These are phyloP conservation scores for Neohortaea acidophila DNA, from an alignment of 495 filamentous ascomycete species.

Conservation along the genomic window DNA sequence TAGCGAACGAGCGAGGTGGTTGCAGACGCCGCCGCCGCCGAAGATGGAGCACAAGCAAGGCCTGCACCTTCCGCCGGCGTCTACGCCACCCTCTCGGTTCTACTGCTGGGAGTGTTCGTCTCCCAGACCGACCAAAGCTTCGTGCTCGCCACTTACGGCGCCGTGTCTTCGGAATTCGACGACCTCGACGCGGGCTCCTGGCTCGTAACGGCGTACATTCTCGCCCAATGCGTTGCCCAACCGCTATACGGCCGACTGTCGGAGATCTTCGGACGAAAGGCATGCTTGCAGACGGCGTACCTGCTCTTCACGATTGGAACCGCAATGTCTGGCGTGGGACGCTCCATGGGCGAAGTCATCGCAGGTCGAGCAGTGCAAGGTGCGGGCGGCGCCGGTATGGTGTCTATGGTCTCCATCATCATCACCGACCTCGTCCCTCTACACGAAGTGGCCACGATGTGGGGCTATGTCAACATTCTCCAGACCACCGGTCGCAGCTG, in stretches of 20 bases:
- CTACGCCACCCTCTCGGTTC: constrained; percentile 2
- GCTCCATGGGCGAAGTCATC: constrained; percentile 54
- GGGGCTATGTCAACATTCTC: constrained; percentile 71
- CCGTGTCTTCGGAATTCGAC: constrained; percentile 53
- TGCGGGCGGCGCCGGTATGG: constrained; percentile 78
- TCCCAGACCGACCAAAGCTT: constrained; percentile 47
- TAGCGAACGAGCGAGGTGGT: background rate
- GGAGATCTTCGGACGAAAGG: constrained; percentile 75
- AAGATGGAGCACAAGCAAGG: background rate
- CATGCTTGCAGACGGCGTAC: constrained; percentile 58
- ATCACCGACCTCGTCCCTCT: constrained; percentile 64
- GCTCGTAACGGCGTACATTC: constrained; percentile 49
- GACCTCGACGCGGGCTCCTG: constrained; percentile 44
- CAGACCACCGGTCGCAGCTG: constrained; percentile 52
- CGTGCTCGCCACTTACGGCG: constrained; percentile 45
- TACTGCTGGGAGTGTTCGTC: constrained; percentile 45
- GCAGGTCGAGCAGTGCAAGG: constrained; percentile 55
- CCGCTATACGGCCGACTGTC: constrained; percentile 66
- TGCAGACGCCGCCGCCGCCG: background rate
- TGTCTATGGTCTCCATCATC: constrained; percentile 60
- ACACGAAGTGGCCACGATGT: constrained; percentile 63
- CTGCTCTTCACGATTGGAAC: constrained; percentile 59
- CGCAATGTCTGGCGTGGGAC: constrained; percentile 55
- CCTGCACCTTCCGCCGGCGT: background rate
- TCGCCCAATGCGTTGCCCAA: constrained; percentile 38